Base-by-base conservation (phyloP, 768 basidiomycete species). In the Neoboletus subvelutipes region DNA sequence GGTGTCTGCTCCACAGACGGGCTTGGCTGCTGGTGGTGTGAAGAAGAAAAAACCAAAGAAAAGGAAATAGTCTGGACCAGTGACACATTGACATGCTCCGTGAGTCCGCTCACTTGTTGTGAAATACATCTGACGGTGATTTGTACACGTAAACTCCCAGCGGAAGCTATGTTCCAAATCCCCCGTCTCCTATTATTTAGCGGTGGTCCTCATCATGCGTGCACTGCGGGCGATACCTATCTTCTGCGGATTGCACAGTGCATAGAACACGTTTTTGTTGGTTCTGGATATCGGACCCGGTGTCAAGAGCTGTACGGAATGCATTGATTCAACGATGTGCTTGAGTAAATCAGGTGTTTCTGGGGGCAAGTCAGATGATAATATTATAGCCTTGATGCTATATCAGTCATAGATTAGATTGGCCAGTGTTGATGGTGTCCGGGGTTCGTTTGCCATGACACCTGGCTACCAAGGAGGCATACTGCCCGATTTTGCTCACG, bases 31-130 rank as follows among this genome's bases (percentile, higher is more conserved):
- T 41, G 86, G 84, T 18, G 88, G 84, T 3, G 81, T 85, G 41
- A 90, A 88, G 75, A 92, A 92, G 80, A 92, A 92, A 77, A 91
- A 90, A 71, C 77, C 81, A 46, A 88, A 88, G 77, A 90, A 90
- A 75, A 92, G 85, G 76, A 88, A 88, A 76, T 84, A 73, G 51
- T 56, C 64, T 24, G 33, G 54, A 40, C 45, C 26, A 22, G 15
- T 55, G 55, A 56, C 43, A 39, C 13, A 20, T 41, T 39, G 52
- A 50, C 56, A 49, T 45, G 45, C 45, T 12, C 46, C 48, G 68
- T 66, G 48, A 51, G 62, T 65, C 48, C 54, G 22, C 36, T 13
- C 39, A 6, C 42, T 41, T 50, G 24, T 39, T 56, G 26, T n/a
- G 47, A 31, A n/a, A 29, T 12, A 4, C 40, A 13, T 26, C 43